Conservation (phyloP, 108 stramenopile genomes). For the Parietichytrium sp. region DNA sequence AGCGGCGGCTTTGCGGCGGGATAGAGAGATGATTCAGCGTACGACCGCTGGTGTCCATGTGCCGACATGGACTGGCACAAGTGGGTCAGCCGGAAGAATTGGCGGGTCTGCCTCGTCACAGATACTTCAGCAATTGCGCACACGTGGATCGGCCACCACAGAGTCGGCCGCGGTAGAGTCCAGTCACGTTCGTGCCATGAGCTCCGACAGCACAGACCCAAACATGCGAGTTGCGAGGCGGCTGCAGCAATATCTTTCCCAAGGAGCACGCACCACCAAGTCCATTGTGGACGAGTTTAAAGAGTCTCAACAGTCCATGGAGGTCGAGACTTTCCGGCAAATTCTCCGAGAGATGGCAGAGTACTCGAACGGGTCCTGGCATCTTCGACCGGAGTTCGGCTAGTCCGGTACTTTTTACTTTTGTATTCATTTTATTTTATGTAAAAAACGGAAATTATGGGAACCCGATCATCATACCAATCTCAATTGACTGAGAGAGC, state of each 20-base stretch:
- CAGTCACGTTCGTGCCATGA: not conserved
- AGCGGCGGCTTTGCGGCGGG: not conserved
- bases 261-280: not conserved
- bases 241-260: not conserved
- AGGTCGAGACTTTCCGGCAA: constrained; percentile 6
- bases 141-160: not conserved
- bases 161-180: not conserved
- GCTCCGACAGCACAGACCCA: not conserved
- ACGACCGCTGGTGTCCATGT: not conserved
- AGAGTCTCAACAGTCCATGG: not conserved
- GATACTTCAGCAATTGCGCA: not conserved
- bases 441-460: too few species aligned
- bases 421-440: too few species aligned
- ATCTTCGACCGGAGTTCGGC: not conserved
- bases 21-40: not conserved
- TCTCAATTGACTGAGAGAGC: too few species aligned
- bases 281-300: not conserved
- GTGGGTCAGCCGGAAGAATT: not conserved
- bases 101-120: not conserved
- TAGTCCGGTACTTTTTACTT: too few species aligned
- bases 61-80: constrained; percentile 12
- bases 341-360: not conserved
- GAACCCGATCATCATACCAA: too few species aligned
- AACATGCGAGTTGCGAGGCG: not conserved
- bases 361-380: not conserved